Conservation (phyloP, 306 rosid species). For the Myrica gale region DNA sequence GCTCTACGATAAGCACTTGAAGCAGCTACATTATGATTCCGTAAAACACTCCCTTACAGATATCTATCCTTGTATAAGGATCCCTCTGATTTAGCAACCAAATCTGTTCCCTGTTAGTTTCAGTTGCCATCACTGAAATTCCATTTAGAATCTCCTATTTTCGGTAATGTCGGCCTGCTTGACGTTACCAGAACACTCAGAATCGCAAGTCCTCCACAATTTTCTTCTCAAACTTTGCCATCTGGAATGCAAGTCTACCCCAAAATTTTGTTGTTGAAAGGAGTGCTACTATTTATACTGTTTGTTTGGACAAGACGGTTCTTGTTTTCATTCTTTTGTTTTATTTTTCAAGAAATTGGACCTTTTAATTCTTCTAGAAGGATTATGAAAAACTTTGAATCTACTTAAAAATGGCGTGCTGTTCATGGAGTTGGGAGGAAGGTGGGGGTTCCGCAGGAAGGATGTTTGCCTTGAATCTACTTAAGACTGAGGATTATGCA, state of each 20-base stretch:
- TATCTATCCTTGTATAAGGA: not conserved
- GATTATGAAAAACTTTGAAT: not conserved
- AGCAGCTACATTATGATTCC: not conserved
- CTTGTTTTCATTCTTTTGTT: not conserved
- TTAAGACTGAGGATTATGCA: not conserved
- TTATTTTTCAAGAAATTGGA: not conserved
- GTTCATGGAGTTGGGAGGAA: not conserved
- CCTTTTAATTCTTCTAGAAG: not conserved
- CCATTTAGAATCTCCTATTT: not conserved
- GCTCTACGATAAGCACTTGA: not conserved
- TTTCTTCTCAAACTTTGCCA: not conserved
- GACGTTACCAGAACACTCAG: not conserved
- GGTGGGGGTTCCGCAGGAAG: not conserved
- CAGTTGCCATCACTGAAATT: not conserved
- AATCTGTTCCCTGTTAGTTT: not conserved
- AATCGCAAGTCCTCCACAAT: not conserved
- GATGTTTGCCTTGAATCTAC: not conserved
- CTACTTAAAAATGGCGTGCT: not conserved
- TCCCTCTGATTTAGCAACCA: not conserved
- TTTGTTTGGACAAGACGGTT: not conserved
- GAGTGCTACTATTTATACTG: too few species aligned
- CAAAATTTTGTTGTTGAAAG: not conserved
- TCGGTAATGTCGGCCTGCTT: not conserved
- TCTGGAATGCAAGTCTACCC: not conserved
- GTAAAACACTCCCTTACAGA: not conserved